Evolutionary conservation across 2,329 filamentous ascomycete genomes (phyloP).

Genomic region (Colletotrichum sp.): DNA sequence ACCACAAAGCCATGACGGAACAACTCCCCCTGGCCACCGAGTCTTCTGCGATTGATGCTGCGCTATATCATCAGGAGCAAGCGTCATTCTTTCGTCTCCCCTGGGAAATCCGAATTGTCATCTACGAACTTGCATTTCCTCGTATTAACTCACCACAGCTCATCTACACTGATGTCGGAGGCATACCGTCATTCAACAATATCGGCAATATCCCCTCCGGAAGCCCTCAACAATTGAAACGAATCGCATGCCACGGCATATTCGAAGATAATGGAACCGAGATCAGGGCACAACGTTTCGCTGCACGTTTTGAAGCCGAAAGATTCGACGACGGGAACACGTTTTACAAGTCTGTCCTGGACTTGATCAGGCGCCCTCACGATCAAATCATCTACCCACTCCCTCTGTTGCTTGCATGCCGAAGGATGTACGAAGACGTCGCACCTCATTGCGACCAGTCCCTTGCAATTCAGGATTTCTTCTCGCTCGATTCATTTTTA

Average conservation of each 20-base stretch:
- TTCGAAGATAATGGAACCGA: background rate
- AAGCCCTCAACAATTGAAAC: background rate
- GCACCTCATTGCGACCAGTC: constrained; percentile 4
- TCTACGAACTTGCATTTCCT: background rate
- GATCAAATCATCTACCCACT: background rate
- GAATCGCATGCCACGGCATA: background rate
- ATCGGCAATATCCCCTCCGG: background rate
- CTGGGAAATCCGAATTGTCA: background rate
- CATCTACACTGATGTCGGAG: background rate
- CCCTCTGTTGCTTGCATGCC: background rate
- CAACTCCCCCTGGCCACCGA: background rate
- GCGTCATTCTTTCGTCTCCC: background rate
- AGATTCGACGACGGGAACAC: background rate
- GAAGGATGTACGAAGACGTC: background rate
- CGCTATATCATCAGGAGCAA: background rate
- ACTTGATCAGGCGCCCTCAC: background rate
- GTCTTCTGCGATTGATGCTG: background rate
- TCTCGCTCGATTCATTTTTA: background rate
- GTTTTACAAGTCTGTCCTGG: background rate
- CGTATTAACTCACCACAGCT: background rate
- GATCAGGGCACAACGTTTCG: background rate
- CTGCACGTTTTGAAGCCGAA: background rate
- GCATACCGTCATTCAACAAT: background rate
- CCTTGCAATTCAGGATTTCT: background rate
- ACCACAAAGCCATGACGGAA: background rate